Conservation (phyloP, 2,329 filamentous ascomycete genomes). For the Mycosphaerella sp. region DNA sequence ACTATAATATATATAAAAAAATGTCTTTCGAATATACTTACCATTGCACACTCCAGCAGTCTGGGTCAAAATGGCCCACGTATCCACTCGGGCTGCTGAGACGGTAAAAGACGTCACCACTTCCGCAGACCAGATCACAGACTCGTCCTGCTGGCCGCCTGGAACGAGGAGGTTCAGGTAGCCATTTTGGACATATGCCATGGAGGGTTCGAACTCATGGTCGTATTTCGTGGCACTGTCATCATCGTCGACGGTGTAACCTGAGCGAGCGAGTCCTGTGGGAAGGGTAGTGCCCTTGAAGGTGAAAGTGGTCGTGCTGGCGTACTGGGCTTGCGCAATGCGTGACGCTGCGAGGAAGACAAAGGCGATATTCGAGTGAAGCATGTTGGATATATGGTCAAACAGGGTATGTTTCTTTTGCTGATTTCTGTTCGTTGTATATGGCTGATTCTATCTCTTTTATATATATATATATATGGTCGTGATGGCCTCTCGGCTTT, state of each 20-base stretch:
- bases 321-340: slow-evolving; percentile 3
- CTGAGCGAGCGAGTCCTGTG: slow-evolving; percentile 2
- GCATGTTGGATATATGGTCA: not conserved
- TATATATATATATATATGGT: not conserved
- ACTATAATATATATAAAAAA: too few species aligned
- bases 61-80: slow-evolving; percentile 16
- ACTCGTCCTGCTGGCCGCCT: slow-evolving; percentile 8
- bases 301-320: slow-evolving; percentile 8
- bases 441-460: not conserved
- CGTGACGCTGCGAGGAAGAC: not conserved
- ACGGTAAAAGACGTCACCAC: slow-evolving; percentile 13
- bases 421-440: not conserved
- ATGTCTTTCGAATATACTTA: too few species aligned
- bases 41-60: slow-evolving; percentile 16
- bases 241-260: not conserved
- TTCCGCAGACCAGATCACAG: slow-evolving; percentile 12
- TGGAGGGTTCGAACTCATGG: slow-evolving; percentile 5
- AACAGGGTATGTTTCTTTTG: not conserved
- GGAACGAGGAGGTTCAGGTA: slow-evolving; percentile 16
- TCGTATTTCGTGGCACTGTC: not conserved
- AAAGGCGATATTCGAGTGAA: not conserved
- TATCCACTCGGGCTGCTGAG: slow-evolving; percentile 14
- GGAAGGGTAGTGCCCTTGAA: slow-evolving; percentile 8
- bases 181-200: slow-evolving; percentile 8
- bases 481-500: not conserved